Evolutionary conservation across 2,329 filamentous ascomycete genomes (phyloP).

Genomic region (Neonectria coccinea): DNA sequence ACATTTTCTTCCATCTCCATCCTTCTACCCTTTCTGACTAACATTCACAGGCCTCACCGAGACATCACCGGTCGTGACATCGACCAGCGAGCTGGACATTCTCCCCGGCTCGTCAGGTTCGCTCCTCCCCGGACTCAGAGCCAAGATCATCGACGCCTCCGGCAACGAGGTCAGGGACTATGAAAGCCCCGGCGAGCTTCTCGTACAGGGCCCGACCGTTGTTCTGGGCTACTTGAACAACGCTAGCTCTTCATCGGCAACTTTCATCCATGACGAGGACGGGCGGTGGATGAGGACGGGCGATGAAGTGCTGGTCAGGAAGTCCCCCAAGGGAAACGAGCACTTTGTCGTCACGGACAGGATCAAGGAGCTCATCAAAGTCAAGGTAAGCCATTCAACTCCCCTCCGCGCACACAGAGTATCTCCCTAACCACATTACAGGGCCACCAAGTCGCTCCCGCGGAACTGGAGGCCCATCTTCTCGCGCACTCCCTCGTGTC

Average conservation of each 20-base stretch:
- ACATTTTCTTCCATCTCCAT: rapidly evolving
- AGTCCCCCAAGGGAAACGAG: constrained; percentile 74
- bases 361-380: constrained; percentile 78
- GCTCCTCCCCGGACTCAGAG: constrained; percentile 72
- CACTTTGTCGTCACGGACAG: constrained; percentile 89
- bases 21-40: not conserved
- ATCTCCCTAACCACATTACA: constrained; percentile 46
- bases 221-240: constrained; percentile 90
- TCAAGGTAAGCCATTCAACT: constrained; percentile 66
- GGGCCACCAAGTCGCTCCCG: constrained; percentile 83
- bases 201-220: constrained; percentile 81
- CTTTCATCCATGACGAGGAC: constrained; percentile 75
- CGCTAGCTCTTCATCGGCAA: constrained; percentile 82
- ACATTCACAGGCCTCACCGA: constrained; percentile 73
- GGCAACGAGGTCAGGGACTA: constrained; percentile 76
- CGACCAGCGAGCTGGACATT: constrained; percentile 68
- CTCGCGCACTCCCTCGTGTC: constrained; percentile 76
- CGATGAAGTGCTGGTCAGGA: constrained; percentile 80
- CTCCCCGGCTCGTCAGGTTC: constrained; percentile 77
- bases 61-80: constrained; percentile 74
- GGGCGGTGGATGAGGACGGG: constrained; percentile 85
- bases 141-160: constrained; percentile 73
- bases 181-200: constrained; percentile 82
- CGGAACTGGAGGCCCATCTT: constrained; percentile 81
- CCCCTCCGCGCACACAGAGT: no score